Percentiles rank a stretch among this genome's conserved stretches.
phyloP scores from a whole-genome alignment of 164 flowering plant species.

The Dillenia turbinata region DNA sequence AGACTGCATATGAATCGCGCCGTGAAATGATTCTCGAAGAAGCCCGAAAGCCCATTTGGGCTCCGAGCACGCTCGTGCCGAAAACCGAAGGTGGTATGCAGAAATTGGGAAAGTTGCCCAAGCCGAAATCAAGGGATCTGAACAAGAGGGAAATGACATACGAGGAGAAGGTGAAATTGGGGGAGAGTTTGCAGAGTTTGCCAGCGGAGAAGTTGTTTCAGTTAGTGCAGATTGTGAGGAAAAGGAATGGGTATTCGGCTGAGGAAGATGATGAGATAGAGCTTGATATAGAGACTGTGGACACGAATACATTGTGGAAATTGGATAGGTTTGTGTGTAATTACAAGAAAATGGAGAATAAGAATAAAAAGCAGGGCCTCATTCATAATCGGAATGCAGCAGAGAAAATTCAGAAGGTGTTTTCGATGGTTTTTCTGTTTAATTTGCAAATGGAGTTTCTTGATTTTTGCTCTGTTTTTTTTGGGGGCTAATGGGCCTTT shows the following conservation, averaged over 20 bases:
- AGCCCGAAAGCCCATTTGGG: not conserved
- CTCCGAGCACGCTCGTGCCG: not conserved
- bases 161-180: slow-evolving; percentile 45
- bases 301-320: slow-evolving; percentile 80
- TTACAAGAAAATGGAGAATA: slow-evolving; percentile 59
- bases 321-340: slow-evolving; percentile 66
- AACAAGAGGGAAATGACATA: slow-evolving; percentile 32
- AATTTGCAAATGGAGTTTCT: slow-evolving; percentile 25
- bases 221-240: slow-evolving; percentile 51
- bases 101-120: slow-evolving; percentile 25
- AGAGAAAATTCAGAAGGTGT: slow-evolving; percentile 8
- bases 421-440: too few species aligned
- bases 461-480: not conserved
- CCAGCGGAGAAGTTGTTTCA: slow-evolving; percentile 65
- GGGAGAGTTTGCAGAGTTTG: slow-evolving; percentile 18
- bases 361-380: slow-evolving; percentile 50
- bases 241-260: slow-evolving; percentile 38
- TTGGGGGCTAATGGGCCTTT: not conserved
- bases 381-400: slow-evolving; percentile 21
- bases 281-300: slow-evolving; percentile 69
- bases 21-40: not conserved
- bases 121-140: slow-evolving; percentile 33
- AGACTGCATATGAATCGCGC: not conserved
- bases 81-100: not conserved
- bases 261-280: slow-evolving; percentile 79